phyloP scores from a whole-genome alignment of 257 asterid species.

The Petunia axillaris region DNA sequence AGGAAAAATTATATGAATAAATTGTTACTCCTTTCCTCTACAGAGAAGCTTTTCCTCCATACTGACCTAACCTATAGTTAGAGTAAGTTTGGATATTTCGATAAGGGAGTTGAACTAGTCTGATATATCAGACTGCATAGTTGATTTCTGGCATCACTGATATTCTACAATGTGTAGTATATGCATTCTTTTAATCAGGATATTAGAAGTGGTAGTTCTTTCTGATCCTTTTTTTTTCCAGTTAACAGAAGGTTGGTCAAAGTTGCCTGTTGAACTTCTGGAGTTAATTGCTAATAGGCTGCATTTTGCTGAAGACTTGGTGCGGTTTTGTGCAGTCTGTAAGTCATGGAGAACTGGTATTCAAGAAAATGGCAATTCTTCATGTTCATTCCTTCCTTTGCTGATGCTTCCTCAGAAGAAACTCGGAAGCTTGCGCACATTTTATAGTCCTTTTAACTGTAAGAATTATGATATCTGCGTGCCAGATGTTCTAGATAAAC shows the following conservation, averaged over 20 bases:
- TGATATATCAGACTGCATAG: not conserved
- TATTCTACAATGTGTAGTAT: not conserved
- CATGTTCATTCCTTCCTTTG: slow-evolving; percentile 34
- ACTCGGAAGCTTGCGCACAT: not conserved
- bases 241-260: slow-evolving; percentile 34
- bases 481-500: slow-evolving; percentile 31
- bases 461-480: slow-evolving; percentile 27
- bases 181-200: not conserved
- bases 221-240: slow-evolving; percentile 14
- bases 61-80: not conserved
- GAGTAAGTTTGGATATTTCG: slow-evolving; percentile 17
- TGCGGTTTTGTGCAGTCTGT: slow-evolving; percentile 32
- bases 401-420: slow-evolving; percentile 34
- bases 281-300: slow-evolving; percentile 31
- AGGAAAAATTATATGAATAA: too few relatives aligned
- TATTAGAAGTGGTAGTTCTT: not conserved
- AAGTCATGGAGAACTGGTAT: slow-evolving; percentile 35
- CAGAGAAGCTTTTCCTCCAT: not conserved
- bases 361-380: not conserved
- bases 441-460: slow-evolving; percentile 30
- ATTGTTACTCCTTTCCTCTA: too few relatives aligned
- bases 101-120: not conserved
- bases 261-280: slow-evolving; percentile 36
- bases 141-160: not conserved
- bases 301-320: slow-evolving; percentile 32